Percentiles rank a stretch among this genome's conserved stretches.
These are phyloP conservation scores for Sugiyamaella marilandica DNA, from an alignment of 805 yeast genomes.

Conservation along the genomic window DNA sequence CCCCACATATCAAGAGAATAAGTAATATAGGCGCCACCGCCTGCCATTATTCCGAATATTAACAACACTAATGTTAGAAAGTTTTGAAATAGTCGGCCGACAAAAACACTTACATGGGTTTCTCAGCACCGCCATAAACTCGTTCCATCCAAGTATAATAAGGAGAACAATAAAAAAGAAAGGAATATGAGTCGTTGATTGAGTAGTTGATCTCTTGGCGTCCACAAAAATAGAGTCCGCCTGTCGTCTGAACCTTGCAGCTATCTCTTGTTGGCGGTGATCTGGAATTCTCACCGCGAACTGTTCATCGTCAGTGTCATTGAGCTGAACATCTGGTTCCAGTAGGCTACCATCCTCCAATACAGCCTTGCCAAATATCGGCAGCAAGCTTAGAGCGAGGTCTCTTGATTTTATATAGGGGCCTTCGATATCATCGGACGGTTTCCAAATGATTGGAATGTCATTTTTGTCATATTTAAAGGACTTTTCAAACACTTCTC, in stretches of 20 bases:
- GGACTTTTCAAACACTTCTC: slow-evolving; percentile 74
- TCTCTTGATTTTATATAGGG: slow-evolving; percentile 58
- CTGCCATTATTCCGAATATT: slow-evolving; percentile 46
- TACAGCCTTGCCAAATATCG: slow-evolving; percentile 53
- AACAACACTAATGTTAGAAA: slow-evolving; percentile 44
- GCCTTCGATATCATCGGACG: slow-evolving; percentile 64
- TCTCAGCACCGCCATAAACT: slow-evolving; percentile 79
- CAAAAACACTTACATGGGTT: slow-evolving; percentile 50
- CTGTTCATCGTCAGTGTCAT: slow-evolving; percentile 29
- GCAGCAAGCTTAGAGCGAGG: slow-evolving; percentile 52
- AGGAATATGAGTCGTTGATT: slow-evolving; percentile 76
- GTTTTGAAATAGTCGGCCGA: neutral
- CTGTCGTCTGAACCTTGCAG: slow-evolving; percentile 61
- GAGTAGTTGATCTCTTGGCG: slow-evolving; percentile 80
- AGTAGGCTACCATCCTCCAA: slow-evolving; percentile 47
- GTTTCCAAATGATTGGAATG: slow-evolving; percentile 76
- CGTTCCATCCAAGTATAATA: slow-evolving; percentile 88
- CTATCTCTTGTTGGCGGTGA: slow-evolving; percentile 52
- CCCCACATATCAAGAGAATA: slow-evolving; percentile 69
- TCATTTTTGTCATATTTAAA: slow-evolving; percentile 83
- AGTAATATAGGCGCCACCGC: slow-evolving; percentile 61
- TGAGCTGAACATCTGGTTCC: slow-evolving; percentile 52
- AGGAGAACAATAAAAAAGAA: slow-evolving; percentile 71
- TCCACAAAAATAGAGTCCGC: slow-evolving; percentile 78
- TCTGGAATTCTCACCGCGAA: slow-evolving; percentile 58